Conservation (phyloP, 2,329 filamentous ascomycete species). For the Harringtonia aguacate region DNA sequence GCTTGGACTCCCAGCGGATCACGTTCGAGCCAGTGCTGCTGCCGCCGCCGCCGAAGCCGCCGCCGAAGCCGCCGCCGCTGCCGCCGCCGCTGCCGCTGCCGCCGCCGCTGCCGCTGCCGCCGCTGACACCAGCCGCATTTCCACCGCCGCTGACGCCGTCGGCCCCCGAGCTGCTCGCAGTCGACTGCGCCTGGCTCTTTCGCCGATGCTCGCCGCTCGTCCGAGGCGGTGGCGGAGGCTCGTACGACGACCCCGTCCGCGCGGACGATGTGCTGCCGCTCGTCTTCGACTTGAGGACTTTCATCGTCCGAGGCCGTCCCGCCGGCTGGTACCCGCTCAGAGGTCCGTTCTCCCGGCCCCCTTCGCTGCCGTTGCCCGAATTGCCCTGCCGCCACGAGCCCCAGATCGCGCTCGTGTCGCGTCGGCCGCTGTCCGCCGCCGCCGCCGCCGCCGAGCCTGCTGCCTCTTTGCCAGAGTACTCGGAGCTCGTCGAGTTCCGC, state of each 20-base stretch:
- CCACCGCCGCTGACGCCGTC: not conserved
- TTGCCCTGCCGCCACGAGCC: slow-evolving; percentile 57
- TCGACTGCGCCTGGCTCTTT: slow-evolving; percentile 34
- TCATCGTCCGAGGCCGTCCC: slow-evolving; percentile 64
- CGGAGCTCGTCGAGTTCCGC: slow-evolving; percentile 16
- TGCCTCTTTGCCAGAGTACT: slow-evolving; percentile 18
- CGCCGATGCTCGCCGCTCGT: slow-evolving; percentile 38
- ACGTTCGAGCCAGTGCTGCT: slow-evolving; percentile 8
- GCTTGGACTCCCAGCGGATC: slow-evolving; percentile 42
- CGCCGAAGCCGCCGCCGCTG: not conserved
- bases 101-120: slow-evolving; percentile 12
- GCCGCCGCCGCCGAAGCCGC: slow-evolving; percentile 11
- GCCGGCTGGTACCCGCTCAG: slow-evolving; percentile 62
- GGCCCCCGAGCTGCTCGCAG: not conserved
- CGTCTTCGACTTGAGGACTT: slow-evolving; percentile 75
- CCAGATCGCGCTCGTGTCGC: slow-evolving; percentile 50
- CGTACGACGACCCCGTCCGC: slow-evolving; percentile 40
- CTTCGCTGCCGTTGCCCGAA: slow-evolving; percentile 38
- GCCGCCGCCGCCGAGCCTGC: not conserved
- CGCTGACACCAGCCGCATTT: not conserved
- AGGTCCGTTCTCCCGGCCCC: slow-evolving; percentile 40
- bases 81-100: slow-evolving; percentile 11
- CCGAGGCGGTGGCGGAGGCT: slow-evolving; percentile 34
- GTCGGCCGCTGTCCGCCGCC: slow-evolving; percentile 20
- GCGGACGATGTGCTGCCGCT: slow-evolving; percentile 32